These are phyloP conservation scores for Monilinia laxa DNA, from an alignment of 2,329 filamentous ascomycete species.

Conservation along the genomic window DNA sequence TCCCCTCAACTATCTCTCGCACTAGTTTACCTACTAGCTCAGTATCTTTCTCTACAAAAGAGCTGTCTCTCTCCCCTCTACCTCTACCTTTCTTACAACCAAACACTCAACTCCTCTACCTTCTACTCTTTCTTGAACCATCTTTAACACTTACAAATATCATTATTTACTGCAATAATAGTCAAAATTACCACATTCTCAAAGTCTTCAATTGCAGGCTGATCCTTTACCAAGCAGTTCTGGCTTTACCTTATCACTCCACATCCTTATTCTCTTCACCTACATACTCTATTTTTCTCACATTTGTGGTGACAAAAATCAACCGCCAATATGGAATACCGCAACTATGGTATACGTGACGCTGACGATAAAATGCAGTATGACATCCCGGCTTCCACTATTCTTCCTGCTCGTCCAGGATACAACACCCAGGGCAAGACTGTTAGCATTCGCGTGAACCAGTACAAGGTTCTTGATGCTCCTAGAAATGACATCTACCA, in stretches of 20 bases:
- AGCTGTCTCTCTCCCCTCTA: not conserved
- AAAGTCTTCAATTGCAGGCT: conserved; percentile 17
- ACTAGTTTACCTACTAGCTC: not conserved
- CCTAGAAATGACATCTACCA: conserved; percentile 68
- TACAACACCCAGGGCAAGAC: conserved; percentile 59
- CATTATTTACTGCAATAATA: not conserved
- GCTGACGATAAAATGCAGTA: conserved; percentile 29
- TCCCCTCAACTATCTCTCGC: not conserved
- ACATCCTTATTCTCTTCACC: conserved; percentile 7
- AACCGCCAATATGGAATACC: conserved; percentile 36
- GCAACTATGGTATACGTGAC: conserved; percentile 35
- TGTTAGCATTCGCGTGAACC: conserved; percentile 64
- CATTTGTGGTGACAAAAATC: conserved; percentile 22
- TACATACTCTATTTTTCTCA: conserved; percentile 1
- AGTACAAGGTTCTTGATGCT: conserved; percentile 65
- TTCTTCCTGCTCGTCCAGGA: conserved; percentile 48
- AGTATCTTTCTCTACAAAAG: not conserved
- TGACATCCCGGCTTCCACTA: conserved; percentile 21
- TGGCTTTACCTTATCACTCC: conserved; percentile 23
- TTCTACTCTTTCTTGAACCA: not conserved
- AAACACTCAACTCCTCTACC: not conserved
- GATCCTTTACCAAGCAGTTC: conserved; percentile 28
- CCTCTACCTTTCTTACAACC: conserved; percentile 8
- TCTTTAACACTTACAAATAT: conserved; percentile 16
- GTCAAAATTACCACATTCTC: conserved; percentile 6